Conservation (phyloP, 2,329 filamentous ascomycete species). For the Apiospora rasikravindrae region DNA sequence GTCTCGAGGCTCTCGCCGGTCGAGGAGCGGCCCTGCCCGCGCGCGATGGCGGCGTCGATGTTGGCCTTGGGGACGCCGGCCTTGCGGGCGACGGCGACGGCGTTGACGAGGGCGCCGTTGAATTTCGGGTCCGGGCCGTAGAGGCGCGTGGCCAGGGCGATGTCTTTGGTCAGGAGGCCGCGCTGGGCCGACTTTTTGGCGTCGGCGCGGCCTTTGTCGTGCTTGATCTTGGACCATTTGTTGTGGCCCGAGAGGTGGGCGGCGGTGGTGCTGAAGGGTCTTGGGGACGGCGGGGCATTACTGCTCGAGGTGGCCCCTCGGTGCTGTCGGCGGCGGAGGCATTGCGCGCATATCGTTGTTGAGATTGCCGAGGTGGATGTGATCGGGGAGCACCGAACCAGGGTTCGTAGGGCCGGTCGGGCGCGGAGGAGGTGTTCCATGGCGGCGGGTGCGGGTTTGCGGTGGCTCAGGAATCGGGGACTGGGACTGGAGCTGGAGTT, state of each 20-base stretch:
- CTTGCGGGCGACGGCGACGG: constrained; percentile 81
- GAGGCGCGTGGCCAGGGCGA: constrained; percentile 77
- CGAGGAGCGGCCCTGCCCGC: constrained; percentile 83
- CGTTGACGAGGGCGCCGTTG: constrained; percentile 77
- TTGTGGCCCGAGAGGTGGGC: constrained; percentile 73
- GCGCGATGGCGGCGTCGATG: constrained; percentile 85
- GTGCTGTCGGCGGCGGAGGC: background rate
- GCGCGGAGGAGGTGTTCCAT: background rate
- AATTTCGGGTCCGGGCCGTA: constrained; percentile 74
- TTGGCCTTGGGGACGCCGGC: constrained; percentile 81
- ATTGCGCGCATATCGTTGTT: background rate
- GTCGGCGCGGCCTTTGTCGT: constrained; percentile 90
- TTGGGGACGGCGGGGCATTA: constrained; percentile 49
- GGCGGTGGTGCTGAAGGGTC: constrained; percentile 51
- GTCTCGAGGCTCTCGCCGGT: constrained; percentile 78
- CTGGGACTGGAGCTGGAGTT: background rate
- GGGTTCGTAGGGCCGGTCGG: background rate
- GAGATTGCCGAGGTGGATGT: background rate
- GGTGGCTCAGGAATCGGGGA: background rate
- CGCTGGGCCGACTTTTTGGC: constrained; percentile 77
- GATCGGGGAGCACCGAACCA: background rate
- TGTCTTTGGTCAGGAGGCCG: constrained; percentile 70
- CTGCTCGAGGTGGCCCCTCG: background rate
- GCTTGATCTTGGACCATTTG: constrained; percentile 95
- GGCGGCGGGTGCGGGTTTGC: background rate